Evolutionary conservation across 345 rosid species (phyloP).

Genomic region (Melaleuca alternifolia): DNA sequence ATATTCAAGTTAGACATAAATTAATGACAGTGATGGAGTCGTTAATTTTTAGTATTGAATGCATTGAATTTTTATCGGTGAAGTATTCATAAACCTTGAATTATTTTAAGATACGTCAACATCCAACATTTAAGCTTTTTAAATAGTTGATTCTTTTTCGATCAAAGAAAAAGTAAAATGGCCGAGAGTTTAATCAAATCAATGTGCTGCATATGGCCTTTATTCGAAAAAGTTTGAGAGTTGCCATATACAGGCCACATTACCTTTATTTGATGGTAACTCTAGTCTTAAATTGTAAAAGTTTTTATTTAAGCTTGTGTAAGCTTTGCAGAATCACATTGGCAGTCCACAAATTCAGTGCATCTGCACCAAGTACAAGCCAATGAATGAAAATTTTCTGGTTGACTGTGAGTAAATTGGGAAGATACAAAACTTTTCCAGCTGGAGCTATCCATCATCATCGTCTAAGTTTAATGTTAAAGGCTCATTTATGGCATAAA

Average conservation of each 20-base stretch:
- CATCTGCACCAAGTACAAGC: not conserved
- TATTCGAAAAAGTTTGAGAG: no score
- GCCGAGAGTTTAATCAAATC: not conserved
- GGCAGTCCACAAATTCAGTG: not conserved
- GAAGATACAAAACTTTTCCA: not conserved
- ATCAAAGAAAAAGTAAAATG: not conserved
- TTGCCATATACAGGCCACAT: not conserved
- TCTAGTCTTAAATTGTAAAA: not conserved
- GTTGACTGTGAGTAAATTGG: not conserved
- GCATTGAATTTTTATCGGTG: not conserved
- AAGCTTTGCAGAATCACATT: not conserved
- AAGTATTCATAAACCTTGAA: not conserved
- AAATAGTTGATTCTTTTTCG: not conserved
- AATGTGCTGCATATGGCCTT: not conserved
- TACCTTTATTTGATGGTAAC: not conserved
- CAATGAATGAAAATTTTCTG: no score
- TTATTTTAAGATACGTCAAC: not conserved
- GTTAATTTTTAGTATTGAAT: not conserved
- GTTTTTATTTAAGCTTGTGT: not conserved
- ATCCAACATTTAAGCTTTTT: not conserved
- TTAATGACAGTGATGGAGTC: not conserved
- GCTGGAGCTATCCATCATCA: not conserved
- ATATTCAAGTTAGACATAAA: not conserved
- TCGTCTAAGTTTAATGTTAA: not conserved
- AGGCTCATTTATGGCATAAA: not conserved